Evolutionary conservation across 2,329 filamentous ascomycete species (phyloP), one percentile per base, ranked within the genome.

Genomic region (Phyllosticta citribraziliensis): DNA sequence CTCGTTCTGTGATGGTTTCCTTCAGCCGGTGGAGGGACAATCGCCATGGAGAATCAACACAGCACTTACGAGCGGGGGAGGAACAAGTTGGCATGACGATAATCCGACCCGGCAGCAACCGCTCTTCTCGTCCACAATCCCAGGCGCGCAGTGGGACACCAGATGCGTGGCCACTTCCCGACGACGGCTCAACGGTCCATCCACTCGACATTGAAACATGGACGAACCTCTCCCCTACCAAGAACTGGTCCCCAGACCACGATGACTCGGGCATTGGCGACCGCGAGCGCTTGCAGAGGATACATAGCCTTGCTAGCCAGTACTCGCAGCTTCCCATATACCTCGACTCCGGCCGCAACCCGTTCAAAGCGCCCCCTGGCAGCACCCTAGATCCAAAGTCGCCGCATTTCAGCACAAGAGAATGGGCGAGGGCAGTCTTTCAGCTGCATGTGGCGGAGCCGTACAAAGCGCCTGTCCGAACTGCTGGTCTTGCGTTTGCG

Each of bases 51-150:
- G 40, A 47, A 10, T 56, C 58, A 19, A 35, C 47, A 33, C 47
- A 27, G 54, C 47, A 35, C 5, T 19, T 27, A 9, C 40, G 40
- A 8, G 3, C 25, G 47, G 47, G 19, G 3, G 55, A 33, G n/a
- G 59, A 61, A 27, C 55, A 57, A 35, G 59, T 61, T 20, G 59
- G 59, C 55, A 61, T 61, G 59, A 61, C 59, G 5, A 53, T 61
- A 54, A 54, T 61, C 11, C 20, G 52, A 24, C 59, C 25, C 19
- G 47, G 17, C 55, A 53, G 25, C 47, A 19, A 20, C n/a, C 5
- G 19, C 54, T 35, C 19, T 30, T 25, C 55, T 2, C 59, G 33
- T 19, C 25, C 59, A 14, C 54, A 57, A 1, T 53, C 59, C 9
- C 55, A 53, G 54, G 24, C 40, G 51, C 20, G 25, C 8, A 51